A percentile compares a stretch with the other conserved stretches of the same genome.
Evolutionary conservation across 495 filamentous ascomycete genomes (phyloP).

Genomic region (Hyphodiscus hymeniophilus): DNA sequence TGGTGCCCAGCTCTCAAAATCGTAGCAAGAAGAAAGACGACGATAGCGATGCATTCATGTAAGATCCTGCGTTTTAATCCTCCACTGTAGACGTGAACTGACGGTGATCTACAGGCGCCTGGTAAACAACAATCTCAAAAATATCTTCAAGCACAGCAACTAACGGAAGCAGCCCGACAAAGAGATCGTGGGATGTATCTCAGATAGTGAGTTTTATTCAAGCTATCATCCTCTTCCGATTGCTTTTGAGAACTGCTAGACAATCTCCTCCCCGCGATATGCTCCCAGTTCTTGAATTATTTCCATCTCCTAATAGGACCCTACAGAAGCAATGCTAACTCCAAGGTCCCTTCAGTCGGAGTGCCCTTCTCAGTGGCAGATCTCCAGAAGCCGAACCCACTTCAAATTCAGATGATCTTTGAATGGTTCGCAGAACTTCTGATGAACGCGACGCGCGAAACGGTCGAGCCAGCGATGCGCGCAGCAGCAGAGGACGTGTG

Average conservation of each 20-base stretch:
- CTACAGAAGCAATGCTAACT: no score
- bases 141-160: background rate
- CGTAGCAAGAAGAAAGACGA: conserved; percentile 68
- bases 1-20: conserved; percentile 44
- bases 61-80: no score
- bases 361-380: conserved; percentile 83
- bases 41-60: conserved; percentile 81
- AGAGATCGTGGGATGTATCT: conserved; percentile 95
- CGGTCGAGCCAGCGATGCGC: conserved; percentile 89
- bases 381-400: conserved; percentile 84
- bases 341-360: no score
- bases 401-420: conserved; percentile 90
- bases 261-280: no score
- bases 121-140: conserved; percentile 35
- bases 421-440: conserved; percentile 95
- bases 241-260: no score
- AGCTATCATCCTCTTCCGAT: no score
- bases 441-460: conserved; percentile 82
- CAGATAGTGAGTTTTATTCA: no score
- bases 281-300: no score
- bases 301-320: no score
- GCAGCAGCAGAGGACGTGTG: conserved; percentile 80
- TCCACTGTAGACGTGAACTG: no score
- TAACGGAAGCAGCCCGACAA: conserved; percentile 45
- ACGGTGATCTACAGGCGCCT: no score